Percentiles rank a stretch among this genome's conserved stretches.
Conservation (phyloP, 1,139 yeast species). For the Blastobotrys proliferans region DNA sequence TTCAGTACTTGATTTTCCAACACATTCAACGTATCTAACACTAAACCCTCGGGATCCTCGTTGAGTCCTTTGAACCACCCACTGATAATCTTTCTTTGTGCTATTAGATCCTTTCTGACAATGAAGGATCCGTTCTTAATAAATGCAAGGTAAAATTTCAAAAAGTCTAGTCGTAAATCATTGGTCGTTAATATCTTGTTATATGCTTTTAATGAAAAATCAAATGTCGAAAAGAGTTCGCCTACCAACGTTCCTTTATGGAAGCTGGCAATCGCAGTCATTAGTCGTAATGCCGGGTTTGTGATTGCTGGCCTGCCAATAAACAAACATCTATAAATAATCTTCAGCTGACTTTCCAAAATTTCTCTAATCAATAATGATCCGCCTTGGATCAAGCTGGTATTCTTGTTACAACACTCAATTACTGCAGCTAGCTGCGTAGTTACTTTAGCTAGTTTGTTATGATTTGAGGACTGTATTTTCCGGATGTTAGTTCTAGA, state of each 20-base stretch:
- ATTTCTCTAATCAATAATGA: conserved; percentile 47
- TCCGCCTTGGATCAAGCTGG: conserved; percentile 25
- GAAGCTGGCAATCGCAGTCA: conserved; percentile 50
- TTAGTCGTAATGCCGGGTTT: conserved; percentile 54
- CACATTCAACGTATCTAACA: conserved; percentile 43
- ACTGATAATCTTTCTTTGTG: conserved; percentile 54
- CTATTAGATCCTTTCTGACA: conserved; percentile 58
- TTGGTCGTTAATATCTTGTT: conserved; percentile 51
- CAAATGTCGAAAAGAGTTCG: conserved; percentile 62
- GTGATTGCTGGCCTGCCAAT: conserved; percentile 57
- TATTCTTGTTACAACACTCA: conserved; percentile 16
- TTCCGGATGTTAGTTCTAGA: background rate
- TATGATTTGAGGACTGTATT: background rate
- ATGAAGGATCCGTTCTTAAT: conserved; percentile 47
- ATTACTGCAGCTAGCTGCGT: conserved; percentile 20
- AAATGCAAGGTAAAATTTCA: conserved; percentile 58
- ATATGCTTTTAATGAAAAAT: conserved; percentile 56
- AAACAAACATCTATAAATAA: conserved; percentile 64
- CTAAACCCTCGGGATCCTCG: conserved; percentile 49
- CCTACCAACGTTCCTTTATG: conserved; percentile 49
- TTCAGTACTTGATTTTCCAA: conserved; percentile 49
- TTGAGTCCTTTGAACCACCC: conserved; percentile 62
- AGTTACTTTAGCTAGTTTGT: conserved; percentile 10
- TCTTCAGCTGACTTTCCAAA: conserved; percentile 53
- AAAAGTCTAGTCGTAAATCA: conserved; percentile 54